A percentile compares a stretch with the other conserved stretches of the same genome.
Conservation (phyloP, 257 asterid species). For the Apocynum venetum region DNA sequence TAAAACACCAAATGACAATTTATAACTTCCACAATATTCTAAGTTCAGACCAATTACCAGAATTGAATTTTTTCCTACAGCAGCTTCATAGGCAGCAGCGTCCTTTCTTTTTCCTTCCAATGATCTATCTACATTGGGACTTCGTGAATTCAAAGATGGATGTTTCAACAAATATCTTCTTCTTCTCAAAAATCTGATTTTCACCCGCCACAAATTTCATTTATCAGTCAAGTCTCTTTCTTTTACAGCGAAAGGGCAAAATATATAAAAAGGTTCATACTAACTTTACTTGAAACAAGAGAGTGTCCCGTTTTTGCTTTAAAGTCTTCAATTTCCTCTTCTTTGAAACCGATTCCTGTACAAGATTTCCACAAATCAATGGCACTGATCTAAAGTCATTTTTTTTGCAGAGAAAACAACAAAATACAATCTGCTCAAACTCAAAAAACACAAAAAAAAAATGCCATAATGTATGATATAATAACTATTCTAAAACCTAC, state of each 20-base stretch:
- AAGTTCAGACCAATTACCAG: background rate
- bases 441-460: background rate
- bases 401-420: background rate
- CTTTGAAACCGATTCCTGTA: slow-evolving; percentile 6
- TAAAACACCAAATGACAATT: background rate
- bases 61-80: background rate
- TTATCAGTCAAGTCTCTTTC: background rate
- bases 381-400: background rate
- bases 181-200: background rate
- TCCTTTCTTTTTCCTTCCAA: background rate
- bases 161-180: background rate
- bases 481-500: slow-evolving; percentile 16
- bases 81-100: background rate
- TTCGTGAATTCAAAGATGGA: background rate
- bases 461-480: too few relatives aligned
- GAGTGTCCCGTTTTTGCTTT: slow-evolving; percentile 8
- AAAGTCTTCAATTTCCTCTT: slow-evolving; percentile 15
- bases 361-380: background rate
- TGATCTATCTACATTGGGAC: too few relatives aligned
- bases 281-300: slow-evolving; percentile 7
- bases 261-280: background rate
- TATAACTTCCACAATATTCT: background rate
- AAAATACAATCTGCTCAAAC: background rate
- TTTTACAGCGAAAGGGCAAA: too few relatives aligned
- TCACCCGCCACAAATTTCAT: background rate